Evolutionary conservation across 768 basidiomycete species (phyloP).

Genomic region (Termitomyces sp.): DNA sequence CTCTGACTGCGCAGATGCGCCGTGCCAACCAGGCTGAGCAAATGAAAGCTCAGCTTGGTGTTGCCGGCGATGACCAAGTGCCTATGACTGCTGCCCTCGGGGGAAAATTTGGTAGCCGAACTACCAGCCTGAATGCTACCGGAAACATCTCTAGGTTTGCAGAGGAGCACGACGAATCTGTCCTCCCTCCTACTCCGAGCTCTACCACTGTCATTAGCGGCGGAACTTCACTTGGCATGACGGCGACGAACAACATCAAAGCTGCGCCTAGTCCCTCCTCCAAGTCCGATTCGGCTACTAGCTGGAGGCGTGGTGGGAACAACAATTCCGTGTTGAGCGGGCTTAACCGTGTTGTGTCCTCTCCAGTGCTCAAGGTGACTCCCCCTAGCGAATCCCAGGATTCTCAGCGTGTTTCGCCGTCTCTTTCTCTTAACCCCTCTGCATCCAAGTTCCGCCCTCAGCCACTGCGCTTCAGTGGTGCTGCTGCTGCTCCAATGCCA

Average conservation of each 20-base stretch:
- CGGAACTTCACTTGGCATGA: slow-evolving; percentile 63
- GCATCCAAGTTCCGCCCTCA: slow-evolving; percentile 14
- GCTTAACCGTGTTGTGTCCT: slow-evolving; percentile 54
- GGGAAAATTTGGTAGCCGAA: slow-evolving; percentile 72
- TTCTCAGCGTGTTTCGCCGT: slow-evolving; percentile 45
- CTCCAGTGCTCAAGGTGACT: slow-evolving; percentile 68
- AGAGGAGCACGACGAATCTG: slow-evolving; percentile 42
- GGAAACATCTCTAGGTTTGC: slow-evolving; percentile 28
- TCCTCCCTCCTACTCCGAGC: slow-evolving; percentile 52
- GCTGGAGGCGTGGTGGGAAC: slow-evolving; percentile 78
- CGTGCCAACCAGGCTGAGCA: slow-evolving; percentile 69
- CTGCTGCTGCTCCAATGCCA: slow-evolving; percentile 50
- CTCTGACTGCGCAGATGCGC: slow-evolving; percentile 57
- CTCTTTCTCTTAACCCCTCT: slow-evolving; percentile 44
- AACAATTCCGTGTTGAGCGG: slow-evolving; percentile 68
- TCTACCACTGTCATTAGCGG: slow-evolving; percentile 70
- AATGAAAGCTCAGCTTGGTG: slow-evolving; percentile 56
- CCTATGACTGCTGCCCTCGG: slow-evolving; percentile 82
- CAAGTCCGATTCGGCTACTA: slow-evolving; percentile 75
- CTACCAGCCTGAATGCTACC: slow-evolving; percentile 38
- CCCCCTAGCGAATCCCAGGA: slow-evolving; percentile 61
- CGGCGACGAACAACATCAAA: slow-evolving; percentile 35
- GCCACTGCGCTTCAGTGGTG: slow-evolving; percentile 44
- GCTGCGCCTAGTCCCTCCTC: slow-evolving; percentile 44
- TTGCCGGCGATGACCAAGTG: slow-evolving; percentile 51